Conservation (phyloP, 345 rosid species). For the Gossypium bickii region DNA sequence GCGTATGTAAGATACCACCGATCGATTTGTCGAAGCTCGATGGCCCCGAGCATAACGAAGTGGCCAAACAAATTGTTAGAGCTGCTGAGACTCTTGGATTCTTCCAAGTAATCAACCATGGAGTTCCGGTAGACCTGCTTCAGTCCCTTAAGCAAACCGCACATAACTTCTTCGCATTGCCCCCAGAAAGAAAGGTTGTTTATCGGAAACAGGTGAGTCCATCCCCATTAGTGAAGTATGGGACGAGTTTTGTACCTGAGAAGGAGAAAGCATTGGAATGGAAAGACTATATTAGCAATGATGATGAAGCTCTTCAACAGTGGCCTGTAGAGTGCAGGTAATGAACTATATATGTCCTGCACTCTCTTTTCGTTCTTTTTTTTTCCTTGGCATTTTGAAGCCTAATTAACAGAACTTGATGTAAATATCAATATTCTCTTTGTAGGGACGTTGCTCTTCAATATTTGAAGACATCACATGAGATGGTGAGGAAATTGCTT, state of each 20-base stretch:
- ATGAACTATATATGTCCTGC: neutral
- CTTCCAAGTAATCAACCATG: conserved; percentile 15
- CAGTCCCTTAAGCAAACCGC: conserved; percentile 42
- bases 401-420: neutral
- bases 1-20: neutral
- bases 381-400: neutral
- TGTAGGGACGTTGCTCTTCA: neutral
- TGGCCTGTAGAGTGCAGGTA: conserved; percentile 56
- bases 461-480: conserved; percentile 22
- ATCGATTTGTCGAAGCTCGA: neutral
- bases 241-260: conserved; percentile 44
- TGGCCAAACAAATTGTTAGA: neutral
- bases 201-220: conserved; percentile 44
- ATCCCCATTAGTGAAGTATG: conserved; percentile 45
- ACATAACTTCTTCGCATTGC: conserved; percentile 34
- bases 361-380: neutral
- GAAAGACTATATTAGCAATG: conserved; percentile 56
- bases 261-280: conserved; percentile 50
- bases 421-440: too few species aligned
- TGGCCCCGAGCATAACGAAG: neutral
- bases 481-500: conserved; percentile 39
- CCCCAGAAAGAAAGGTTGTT: conserved; percentile 39
- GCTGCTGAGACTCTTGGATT: neutral
- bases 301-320: conserved; percentile 45
- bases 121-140: conserved; percentile 41